Evolutionary conservation across 139 green algal genomes (phyloP).

Genomic region (Eudorina sp.): DNA sequence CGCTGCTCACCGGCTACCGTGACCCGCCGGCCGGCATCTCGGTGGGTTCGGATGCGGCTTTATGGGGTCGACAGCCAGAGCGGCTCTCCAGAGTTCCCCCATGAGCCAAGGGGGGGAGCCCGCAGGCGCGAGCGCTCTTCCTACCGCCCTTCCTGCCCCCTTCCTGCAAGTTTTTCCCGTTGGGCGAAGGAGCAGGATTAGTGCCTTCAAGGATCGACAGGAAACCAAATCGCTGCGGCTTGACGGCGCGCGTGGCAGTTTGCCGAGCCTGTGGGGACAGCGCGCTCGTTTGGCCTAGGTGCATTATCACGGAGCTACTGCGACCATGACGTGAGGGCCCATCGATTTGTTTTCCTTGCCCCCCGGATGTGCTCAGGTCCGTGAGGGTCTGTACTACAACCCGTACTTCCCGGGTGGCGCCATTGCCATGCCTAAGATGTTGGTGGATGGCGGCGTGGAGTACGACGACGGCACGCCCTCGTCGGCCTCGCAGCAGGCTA

Average conservation of each 20-base stretch:
- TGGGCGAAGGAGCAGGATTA: too few species aligned
- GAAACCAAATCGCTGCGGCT: too few species aligned
- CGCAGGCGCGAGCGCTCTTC: too few species aligned
- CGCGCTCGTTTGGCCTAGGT: too few species aligned
- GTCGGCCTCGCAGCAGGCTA: conserved; percentile 95
- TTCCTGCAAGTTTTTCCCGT: too few species aligned
- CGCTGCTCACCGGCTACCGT: conserved; percentile 96
- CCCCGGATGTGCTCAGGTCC: conserved; percentile 70
- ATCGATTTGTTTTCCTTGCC: neutral
- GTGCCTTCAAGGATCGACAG: too few species aligned
- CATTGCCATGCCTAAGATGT: conserved; percentile 99
- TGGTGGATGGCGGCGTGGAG: conserved; percentile 96
- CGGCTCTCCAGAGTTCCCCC: too few species aligned
- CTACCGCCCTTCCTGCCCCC: too few species aligned
- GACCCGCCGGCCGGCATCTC: conserved; percentile 95
- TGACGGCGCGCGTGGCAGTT: too few species aligned
- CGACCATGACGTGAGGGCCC: neutral
- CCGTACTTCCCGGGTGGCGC: conserved; percentile 99
- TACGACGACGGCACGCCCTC: conserved; percentile 98
- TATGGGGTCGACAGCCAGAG: neutral
- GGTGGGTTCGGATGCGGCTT: conserved; percentile 59
- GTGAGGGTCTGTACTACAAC: conserved; percentile 99
- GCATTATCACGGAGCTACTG: neutral
- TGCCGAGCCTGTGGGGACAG: too few species aligned
- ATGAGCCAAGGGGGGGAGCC: too few species aligned